A percentile compares a stretch with the other conserved stretches of the same genome.
Evolutionary conservation across 1,284 basidiomycete species (phyloP).

Genomic region (Cutaneotrichosporon cutaneum): DNA sequence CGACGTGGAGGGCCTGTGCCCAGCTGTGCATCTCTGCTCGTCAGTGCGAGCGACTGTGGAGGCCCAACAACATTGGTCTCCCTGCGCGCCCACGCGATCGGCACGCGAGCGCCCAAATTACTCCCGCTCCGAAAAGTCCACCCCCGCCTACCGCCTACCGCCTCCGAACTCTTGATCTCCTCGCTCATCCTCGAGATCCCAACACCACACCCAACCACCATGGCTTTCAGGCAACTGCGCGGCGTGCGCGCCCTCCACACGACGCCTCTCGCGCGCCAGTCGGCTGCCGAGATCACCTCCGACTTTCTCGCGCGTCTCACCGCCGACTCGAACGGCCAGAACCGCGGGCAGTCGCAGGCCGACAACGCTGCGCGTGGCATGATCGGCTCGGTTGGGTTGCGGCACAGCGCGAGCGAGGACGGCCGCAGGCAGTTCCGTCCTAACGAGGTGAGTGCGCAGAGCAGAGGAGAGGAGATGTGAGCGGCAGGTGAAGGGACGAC

Average conservation of each 20-base stretch:
- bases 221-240: constrained; percentile 1
- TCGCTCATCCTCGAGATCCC: background rate
- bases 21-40: no score
- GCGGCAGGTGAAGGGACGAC: background rate
- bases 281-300: constrained; percentile 18
- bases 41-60: no score
- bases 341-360: constrained; percentile 1
- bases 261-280: constrained; percentile 9
- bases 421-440: constrained; percentile 10
- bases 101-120: background rate
- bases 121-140: constrained; percentile 6
- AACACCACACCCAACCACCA: background rate
- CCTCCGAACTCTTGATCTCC: background rate
- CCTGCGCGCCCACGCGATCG: background rate
- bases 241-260: constrained; percentile 8
- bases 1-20: no score
- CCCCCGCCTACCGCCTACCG: no score
- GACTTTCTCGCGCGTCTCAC: constrained; percentile 26
- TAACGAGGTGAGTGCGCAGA: constrained; percentile 13
- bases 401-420: constrained; percentile 11
- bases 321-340: background rate
- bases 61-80: background rate
- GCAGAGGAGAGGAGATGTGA: background rate
- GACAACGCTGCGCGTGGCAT: constrained; percentile 20
- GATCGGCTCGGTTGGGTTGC: constrained; percentile 21